Evolutionary conservation across 345 rosid species (phyloP), one percentile per base, ranked within the genome.

Genomic region (Limnanthes douglasii): DNA sequence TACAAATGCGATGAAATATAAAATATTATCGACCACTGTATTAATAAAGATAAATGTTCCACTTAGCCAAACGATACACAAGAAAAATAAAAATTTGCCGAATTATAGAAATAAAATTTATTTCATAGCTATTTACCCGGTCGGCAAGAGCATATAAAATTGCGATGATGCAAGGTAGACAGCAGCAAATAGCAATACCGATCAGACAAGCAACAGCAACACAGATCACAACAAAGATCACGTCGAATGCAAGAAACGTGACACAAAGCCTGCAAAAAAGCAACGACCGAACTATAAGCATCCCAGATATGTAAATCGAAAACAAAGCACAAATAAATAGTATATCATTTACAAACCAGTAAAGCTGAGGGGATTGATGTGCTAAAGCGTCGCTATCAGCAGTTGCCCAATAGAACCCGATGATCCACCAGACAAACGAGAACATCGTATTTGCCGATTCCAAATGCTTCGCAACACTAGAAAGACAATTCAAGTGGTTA

Each of bases 141-240:
- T 83, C 92, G 3, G 92, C 49, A 43, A 83, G 49, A 2, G 93
- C 86, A 46, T 79, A 83, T 34, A 88, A 52, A 63, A 88, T 68
- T 1, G 84, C 98, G 15, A 83, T 73, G 39, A 88, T 88, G 59
- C 95, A 88, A 2, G 97, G 97, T 52, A 88, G 81, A 46, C 81
- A 88, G 66, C 86, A 79, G 61, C 97, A 88, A 44, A 88, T 73
- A 46, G 95, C 95, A 34, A 88, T 63, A 15, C 90, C 86, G 24
- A 88, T 62, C 3, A 88, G 73, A 45, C 78, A 71, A 1, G 95
- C 95, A 46, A 64, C 65, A 32, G 62, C 73, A 31, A 79, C 61
- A 22, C 93, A 88, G 37, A 83, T 60, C 17, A 77, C 61, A 24
- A 83, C 84, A 39, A 88, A 88, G 44, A 77, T 54, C 21, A 77